Evolutionary conservation across 2,329 filamentous ascomycete species (phyloP).

Genomic region (Daldinia sp.): DNA sequence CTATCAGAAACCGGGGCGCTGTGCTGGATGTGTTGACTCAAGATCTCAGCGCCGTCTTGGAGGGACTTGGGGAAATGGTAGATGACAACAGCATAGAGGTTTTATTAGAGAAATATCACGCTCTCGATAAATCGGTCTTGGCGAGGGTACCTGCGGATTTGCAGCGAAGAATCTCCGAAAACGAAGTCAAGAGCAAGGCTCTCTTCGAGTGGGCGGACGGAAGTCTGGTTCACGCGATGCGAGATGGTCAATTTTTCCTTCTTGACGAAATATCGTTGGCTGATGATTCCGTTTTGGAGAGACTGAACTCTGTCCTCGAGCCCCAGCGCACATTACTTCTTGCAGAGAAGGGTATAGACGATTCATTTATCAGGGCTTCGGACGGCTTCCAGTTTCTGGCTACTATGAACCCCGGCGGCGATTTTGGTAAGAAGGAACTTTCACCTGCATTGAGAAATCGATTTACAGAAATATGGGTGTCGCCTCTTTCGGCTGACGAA

Average conservation of each 20-base stretch:
- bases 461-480: constrained; percentile 99
- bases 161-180: constrained; percentile 55
- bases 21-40: constrained; percentile 71
- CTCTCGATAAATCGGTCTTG: constrained; percentile 55
- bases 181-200: constrained; percentile 74
- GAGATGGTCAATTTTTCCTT: constrained; percentile 85
- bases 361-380: constrained; percentile 79
- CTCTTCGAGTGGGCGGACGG: constrained; percentile 98
- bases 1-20: constrained; percentile 82
- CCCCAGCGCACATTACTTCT: constrained; percentile 84
- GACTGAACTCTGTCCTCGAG: constrained; percentile 95
- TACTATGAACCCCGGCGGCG: constrained; percentile 98
- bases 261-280: constrained; percentile 98
- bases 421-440: constrained; percentile 97
- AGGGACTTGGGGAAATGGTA: constrained; percentile 50
- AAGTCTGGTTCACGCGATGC: constrained; percentile 93
- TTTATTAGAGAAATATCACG: constrained; percentile 67
- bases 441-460: constrained; percentile 94
- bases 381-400: constrained; percentile 94
- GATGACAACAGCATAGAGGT: constrained; percentile 59
- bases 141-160: constrained; percentile 58
- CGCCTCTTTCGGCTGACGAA: constrained; percentile 80
- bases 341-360: constrained; percentile 89
- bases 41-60: constrained; percentile 64
- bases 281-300: constrained; percentile 95